These are phyloP conservation scores for Colletotrichum brevisporum DNA, from an alignment of 2,329 filamentous ascomycete species.

Conservation along the genomic window DNA sequence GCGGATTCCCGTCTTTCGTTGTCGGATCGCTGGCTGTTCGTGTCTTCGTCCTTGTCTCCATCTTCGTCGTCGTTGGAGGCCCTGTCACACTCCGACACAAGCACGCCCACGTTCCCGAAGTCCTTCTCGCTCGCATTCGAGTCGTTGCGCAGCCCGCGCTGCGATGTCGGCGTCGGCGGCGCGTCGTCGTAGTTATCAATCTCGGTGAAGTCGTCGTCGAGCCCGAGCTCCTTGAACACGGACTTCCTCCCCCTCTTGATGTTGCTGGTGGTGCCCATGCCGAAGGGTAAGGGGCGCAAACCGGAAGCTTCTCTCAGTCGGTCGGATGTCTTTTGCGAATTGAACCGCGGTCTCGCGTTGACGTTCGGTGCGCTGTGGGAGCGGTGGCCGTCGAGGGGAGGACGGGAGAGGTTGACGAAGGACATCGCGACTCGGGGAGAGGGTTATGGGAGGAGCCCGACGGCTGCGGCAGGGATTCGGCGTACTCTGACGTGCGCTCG, in stretches of 20 bases:
- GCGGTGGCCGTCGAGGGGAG: slow-evolving; percentile 31
- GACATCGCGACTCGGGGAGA: slow-evolving; percentile 26
- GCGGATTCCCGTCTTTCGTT: neutral
- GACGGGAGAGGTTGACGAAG: slow-evolving; percentile 37
- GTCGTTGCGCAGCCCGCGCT: slow-evolving; percentile 35
- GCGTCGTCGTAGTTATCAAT: slow-evolving; percentile 43
- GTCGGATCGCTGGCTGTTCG: slow-evolving; percentile 38
- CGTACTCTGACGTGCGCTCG: slow-evolving; percentile 26
- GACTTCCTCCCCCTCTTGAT: slow-evolving; percentile 66
- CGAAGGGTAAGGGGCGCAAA: slow-evolving; percentile 54
- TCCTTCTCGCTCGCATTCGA: slow-evolving; percentile 47
- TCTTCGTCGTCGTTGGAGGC: slow-evolving; percentile 31
- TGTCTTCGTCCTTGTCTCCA: slow-evolving; percentile 24
- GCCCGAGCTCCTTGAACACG: slow-evolving; percentile 66
- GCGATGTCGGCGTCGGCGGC: slow-evolving; percentile 1
- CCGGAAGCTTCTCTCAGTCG: slow-evolving; percentile 64
- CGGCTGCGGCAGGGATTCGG: slow-evolving; percentile 1
- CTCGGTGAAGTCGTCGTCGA: slow-evolving; percentile 53
- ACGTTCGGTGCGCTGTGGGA: slow-evolving; percentile 41
- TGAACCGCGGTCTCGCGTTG: slow-evolving; percentile 62
- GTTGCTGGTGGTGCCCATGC: slow-evolving; percentile 60
- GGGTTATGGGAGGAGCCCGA: neutral
- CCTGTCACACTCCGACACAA: slow-evolving; percentile 31
- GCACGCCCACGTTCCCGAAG: slow-evolving; percentile 48
- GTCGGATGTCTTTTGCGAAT: slow-evolving; percentile 65